A percentile compares a stretch with the other conserved stretches of the same genome.
These are phyloP conservation scores for Coelastrella sp. DNA, from an alignment of 139 green algal species.

Conservation along the genomic window DNA sequence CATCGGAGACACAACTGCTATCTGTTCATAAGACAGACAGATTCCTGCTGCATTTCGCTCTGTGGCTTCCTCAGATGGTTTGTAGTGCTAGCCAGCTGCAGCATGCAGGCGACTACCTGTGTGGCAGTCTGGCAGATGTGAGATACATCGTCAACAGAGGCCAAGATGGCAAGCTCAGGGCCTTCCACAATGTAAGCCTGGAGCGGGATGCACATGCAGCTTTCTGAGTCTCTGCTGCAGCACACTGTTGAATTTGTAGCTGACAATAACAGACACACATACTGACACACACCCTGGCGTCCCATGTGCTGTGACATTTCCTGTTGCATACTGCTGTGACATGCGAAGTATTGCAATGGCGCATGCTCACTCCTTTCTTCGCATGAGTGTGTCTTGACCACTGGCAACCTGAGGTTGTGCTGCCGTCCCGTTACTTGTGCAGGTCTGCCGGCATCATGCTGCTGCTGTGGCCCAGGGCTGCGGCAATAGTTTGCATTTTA, in stretches of 20 bases:
- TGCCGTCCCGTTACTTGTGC: background rate
- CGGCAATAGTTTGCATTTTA: conserved; percentile 52
- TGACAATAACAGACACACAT: background rate
- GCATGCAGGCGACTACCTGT: conserved; percentile 45
- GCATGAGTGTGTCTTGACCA: no score
- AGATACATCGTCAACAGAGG: conserved; percentile 51
- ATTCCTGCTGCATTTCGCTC: background rate
- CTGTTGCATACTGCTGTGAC: background rate
- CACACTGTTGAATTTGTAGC: background rate
- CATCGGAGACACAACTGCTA: no score
- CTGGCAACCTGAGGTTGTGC: no score
- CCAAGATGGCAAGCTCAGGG: conserved; percentile 50
- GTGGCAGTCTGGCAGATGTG: conserved; percentile 35
- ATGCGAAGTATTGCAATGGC: background rate
- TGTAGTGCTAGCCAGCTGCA: conserved; percentile 42
- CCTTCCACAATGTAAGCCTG: conserved; percentile 70
- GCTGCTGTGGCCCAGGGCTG: conserved; percentile 58
- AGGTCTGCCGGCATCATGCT: conserved; percentile 76
- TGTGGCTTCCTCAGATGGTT: conserved; percentile 43
- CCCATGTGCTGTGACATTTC: no score
- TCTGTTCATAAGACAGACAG: background rate
- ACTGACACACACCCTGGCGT: background rate
- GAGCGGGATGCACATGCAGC: background rate
- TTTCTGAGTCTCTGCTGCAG: background rate
- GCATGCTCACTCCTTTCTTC: no score